These are phyloP conservation scores for Elaeagnus macrophylla DNA, from an alignment of 306 rosid species.

Conservation along the genomic window DNA sequence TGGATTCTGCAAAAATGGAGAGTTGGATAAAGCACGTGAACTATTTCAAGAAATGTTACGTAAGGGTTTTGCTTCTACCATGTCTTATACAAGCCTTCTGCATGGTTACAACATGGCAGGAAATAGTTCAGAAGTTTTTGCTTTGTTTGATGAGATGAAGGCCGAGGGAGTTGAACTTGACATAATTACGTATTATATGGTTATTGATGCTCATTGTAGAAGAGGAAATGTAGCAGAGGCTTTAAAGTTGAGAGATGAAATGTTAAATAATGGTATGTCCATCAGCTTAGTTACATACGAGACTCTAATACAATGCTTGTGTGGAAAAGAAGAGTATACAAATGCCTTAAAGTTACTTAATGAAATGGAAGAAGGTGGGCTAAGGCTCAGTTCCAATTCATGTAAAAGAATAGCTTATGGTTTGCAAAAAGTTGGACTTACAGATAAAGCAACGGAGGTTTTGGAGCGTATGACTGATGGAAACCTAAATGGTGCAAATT, in stretches of 20 bases:
- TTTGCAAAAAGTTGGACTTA: constrained; percentile 17
- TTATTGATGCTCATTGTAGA: constrained; percentile 31
- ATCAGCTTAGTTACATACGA: constrained; percentile 12
- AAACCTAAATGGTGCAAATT: constrained; percentile 7
- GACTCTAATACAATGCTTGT: constrained; percentile 19
- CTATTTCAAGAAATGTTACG: constrained; percentile 28
- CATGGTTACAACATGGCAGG: constrained; percentile 28
- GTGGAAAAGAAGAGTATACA: constrained; percentile 12
- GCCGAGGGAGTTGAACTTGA: constrained; percentile 26
- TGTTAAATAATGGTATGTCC: constrained; percentile 19
- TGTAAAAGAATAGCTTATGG: constrained; percentile 26
- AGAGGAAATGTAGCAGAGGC: constrained; percentile 25
- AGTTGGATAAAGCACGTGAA: constrained; percentile 26
- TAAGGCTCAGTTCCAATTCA: constrained; percentile 13
- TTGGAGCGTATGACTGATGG: constrained; percentile 25
- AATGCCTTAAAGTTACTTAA: constrained; percentile 21
- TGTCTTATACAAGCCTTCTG: constrained; percentile 31
- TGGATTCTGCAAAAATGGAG: constrained; percentile 36
- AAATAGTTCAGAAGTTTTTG: constrained; percentile 17
- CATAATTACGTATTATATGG: constrained; percentile 15
- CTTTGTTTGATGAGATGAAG: constrained; percentile 33
- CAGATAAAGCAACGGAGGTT: constrained; percentile 25
- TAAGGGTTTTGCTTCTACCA: constrained; percentile 25
- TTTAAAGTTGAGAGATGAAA: constrained; percentile 26
- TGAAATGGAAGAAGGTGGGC: constrained; percentile 24